Evolutionary conservation across 2,329 filamentous ascomycete genomes (phyloP), one percentile per base, ranked within the genome.

Genomic region (Epichloe sp.): DNA sequence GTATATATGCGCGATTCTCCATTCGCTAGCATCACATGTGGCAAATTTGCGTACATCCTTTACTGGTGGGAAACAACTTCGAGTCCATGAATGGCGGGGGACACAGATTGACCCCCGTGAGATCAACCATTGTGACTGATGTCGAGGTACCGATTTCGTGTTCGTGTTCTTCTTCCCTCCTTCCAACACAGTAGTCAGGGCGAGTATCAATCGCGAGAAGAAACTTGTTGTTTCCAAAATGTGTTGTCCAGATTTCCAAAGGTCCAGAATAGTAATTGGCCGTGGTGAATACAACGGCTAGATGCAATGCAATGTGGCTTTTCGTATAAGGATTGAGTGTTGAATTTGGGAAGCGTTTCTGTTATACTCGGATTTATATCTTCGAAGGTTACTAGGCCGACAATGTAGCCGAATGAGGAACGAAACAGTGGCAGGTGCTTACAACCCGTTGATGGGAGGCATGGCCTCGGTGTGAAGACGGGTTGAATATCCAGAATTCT

Each of bases 51-150:
- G 12, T 78, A 90, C 86, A 87, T 67, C 86, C 86, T 60, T 77
- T 79, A 44, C 64, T 68, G 23, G 65, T 57, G 45, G 75, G 77
- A 61, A 84, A 94, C 53, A 76, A 65, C 34, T 68, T 67, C 53
- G 76, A 74, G 62, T 86, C 79, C 55, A 83, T 74, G 62, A 93
- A 91, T 5, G 88, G 88, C 48, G 74, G 57, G 15, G 79, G 78
- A 65, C 88, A 94, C 21, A 68, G 23, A 46, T 67, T 68, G 17
- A 68, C 60, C 55, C 78, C 80, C 38, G 59, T 59, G 36, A 60
- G 46, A 55, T 62, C 63, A 38, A 60, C 57, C 63, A 65, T 67
- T 50, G 36, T 58, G 55, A 52, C 17, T 14, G 21, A 36, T 36
- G 12, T 26, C 26, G 37, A 46, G 7, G 14, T 10, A 11, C 19